Evolutionary conservation across 2,329 filamentous ascomycete genomes (phyloP).

Genomic region (Karstenula rhodostoma): DNA sequence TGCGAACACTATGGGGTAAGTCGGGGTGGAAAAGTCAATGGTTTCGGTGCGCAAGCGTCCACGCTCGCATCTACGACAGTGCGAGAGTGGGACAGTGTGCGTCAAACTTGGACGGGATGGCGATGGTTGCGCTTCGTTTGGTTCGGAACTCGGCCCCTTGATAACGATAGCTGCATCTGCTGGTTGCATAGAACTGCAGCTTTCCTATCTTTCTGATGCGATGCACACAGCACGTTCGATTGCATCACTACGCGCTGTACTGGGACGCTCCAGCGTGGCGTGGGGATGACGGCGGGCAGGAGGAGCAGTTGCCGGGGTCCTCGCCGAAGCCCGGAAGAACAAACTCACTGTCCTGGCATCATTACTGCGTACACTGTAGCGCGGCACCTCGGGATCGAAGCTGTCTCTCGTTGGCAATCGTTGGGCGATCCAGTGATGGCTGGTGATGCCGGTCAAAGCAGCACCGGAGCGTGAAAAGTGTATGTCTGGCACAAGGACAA

Average conservation of each 20-base stretch:
- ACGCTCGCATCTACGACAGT: not conserved
- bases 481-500: not conserved
- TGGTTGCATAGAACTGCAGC: not conserved
- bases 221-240: conserved; percentile 3
- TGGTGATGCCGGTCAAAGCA: not conserved
- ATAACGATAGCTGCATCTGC: not conserved
- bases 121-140: not conserved
- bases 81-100: too few species aligned
- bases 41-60: not conserved
- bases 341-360: too few species aligned
- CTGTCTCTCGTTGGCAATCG: not conserved
- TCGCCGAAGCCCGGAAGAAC: conserved; percentile 34
- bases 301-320: not conserved
- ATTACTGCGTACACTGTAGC: too few species aligned
- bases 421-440: too few species aligned
- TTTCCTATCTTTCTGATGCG: not conserved
- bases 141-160: not conserved
- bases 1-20: not conserved
- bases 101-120: not conserved
- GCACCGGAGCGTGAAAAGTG: not conserved
- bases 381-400: not conserved
- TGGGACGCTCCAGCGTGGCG: not conserved
- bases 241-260: not conserved
- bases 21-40: not conserved
- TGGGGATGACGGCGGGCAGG: conserved; percentile 1